These are phyloP conservation scores for Carpinus fangiana DNA, from an alignment of 306 rosid species.

Conservation along the genomic window DNA sequence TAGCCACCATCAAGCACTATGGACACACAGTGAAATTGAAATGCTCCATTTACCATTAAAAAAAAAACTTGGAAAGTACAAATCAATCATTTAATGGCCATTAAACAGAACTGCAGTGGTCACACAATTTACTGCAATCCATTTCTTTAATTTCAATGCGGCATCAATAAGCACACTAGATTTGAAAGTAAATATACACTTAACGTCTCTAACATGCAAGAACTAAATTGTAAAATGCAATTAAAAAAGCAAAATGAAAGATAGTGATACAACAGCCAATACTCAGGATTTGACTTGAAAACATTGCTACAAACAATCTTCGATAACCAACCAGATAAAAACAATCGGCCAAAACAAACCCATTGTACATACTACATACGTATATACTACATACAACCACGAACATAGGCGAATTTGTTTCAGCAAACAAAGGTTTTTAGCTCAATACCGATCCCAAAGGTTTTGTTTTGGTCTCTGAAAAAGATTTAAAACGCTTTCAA, in stretches of 20 bases:
- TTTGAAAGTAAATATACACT: background rate
- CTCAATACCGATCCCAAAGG: background rate
- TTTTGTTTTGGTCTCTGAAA: background rate
- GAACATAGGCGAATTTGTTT: background rate
- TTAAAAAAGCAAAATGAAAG: background rate
- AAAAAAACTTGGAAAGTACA: background rate
- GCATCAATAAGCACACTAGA: background rate
- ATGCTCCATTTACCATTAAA: background rate
- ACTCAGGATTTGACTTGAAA: background rate
- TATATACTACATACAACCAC: background rate
- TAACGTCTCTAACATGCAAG: background rate
- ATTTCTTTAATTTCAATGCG: background rate
- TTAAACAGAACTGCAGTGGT: background rate
- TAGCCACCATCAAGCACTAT: background rate
- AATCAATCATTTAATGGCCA: background rate
- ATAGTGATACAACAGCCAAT: background rate
- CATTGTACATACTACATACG: background rate
- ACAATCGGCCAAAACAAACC: background rate
- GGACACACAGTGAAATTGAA: background rate
- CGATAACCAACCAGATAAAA: background rate
- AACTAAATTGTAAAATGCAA: background rate
- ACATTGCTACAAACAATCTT: background rate
- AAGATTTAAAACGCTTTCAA: background rate
- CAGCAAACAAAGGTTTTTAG: background rate
- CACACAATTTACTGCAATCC: background rate